These are phyloP conservation scores for Bipolaris oryzae DNA, from an alignment of 2,329 filamentous ascomycete species.

Conservation along the genomic window DNA sequence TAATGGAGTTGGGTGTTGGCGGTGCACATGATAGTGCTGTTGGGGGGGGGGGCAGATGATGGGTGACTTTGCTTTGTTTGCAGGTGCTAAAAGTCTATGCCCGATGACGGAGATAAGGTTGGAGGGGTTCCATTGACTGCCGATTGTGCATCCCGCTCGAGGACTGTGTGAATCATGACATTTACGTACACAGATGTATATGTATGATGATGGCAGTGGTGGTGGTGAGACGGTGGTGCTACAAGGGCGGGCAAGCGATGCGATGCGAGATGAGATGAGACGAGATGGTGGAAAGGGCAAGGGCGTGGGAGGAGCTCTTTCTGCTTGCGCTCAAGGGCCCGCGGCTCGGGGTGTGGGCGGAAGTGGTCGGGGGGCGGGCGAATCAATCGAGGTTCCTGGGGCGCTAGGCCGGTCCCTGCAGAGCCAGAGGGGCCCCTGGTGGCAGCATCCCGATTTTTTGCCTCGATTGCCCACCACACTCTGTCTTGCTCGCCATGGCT, in stretches of 20 bases:
- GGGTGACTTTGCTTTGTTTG: background rate
- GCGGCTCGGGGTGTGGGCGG: background rate
- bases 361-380: conserved; percentile 10
- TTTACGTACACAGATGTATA: background rate
- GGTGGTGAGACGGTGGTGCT: background rate
- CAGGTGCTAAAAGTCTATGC: background rate
- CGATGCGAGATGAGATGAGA: background rate
- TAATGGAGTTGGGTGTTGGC: too few relatives aligned
- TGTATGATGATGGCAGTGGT: background rate
- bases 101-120: conserved; percentile 2
- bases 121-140: background rate
- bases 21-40: background rate
- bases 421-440: conserved; percentile 16
- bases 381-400: conserved; percentile 19
- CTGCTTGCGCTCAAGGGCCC: background rate
- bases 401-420: conserved; percentile 22
- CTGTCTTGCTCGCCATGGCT: background rate
- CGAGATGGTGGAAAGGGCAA: background rate
- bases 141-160: background rate
- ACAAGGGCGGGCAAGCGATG: background rate
- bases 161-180: background rate
- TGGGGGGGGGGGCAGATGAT: background rate
- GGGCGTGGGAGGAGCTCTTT: background rate
- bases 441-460: conserved; percentile 18
- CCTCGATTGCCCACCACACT: conserved; percentile 6